phyloP scores from a whole-genome alignment of 2,329 filamentous ascomycete genomes.

The Pseudocercospora macadamiae region DNA sequence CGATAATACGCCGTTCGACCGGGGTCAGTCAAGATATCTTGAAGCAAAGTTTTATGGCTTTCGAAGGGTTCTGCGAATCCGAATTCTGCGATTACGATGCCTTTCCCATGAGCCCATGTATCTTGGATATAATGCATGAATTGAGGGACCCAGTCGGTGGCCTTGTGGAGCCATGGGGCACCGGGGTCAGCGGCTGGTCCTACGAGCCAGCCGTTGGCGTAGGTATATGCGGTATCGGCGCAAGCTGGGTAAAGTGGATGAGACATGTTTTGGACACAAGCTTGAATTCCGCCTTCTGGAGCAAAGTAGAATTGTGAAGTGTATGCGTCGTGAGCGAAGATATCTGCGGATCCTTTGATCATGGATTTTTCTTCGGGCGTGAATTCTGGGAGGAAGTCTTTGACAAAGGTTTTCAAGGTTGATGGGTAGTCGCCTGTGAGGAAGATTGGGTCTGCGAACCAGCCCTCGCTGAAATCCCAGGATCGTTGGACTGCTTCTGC shows the following conservation, averaged over 20 bases:
- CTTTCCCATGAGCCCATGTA: slow-evolving; percentile 27
- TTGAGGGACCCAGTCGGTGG: slow-evolving; percentile 41
- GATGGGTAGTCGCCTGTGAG: slow-evolving; percentile 50
- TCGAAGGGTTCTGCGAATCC: slow-evolving; percentile 43
- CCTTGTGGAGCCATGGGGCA: slow-evolving; percentile 31
- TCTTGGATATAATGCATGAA: slow-evolving; percentile 41
- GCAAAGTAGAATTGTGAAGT: slow-evolving; percentile 41
- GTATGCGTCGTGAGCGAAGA: slow-evolving; percentile 44
- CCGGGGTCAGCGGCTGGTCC: slow-evolving; percentile 37
- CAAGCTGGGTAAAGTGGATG: slow-evolving; percentile 40
- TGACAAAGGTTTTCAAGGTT: slow-evolving; percentile 41
- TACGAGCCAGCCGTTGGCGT: slow-evolving; percentile 38
- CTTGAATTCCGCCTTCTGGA: slow-evolving; percentile 41
- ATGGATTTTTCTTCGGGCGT: slow-evolving; percentile 37
- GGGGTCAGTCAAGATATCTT: slow-evolving; percentile 37
- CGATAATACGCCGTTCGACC: slow-evolving; percentile 36
- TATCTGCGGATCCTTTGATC: slow-evolving; percentile 41
- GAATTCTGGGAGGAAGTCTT: slow-evolving; percentile 38
- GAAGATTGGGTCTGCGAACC: slow-evolving; percentile 50
- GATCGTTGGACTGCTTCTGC: slow-evolving; percentile 40
- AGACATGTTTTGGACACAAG: slow-evolving; percentile 35
- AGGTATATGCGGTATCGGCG: slow-evolving; percentile 40
- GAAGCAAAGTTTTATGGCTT: slow-evolving; percentile 33
- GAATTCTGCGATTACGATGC: slow-evolving; percentile 41
- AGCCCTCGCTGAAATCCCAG: slow-evolving; percentile 45